phyloP scores from a whole-genome alignment of 2,329 filamentous ascomycete species.

The Ophiostoma piceae region DNA sequence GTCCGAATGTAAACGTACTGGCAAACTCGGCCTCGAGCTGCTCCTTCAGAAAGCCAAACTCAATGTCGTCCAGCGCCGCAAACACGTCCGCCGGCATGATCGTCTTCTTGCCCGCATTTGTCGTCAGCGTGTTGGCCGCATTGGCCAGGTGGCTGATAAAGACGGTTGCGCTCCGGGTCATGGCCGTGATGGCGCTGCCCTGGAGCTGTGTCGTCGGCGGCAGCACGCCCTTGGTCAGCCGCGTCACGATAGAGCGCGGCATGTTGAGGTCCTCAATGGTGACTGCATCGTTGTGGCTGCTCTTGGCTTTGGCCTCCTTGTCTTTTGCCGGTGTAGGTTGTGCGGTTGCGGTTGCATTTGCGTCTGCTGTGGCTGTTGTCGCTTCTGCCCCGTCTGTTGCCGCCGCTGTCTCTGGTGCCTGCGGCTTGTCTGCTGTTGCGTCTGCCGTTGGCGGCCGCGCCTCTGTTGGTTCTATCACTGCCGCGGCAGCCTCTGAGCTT shows the following conservation, averaged over 20 bases:
- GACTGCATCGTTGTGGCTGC: conserved; percentile 35
- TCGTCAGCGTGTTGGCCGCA: conserved; percentile 69
- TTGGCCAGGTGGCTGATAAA: conserved; percentile 76
- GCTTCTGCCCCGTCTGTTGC: neutral
- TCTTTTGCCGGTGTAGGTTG: neutral
- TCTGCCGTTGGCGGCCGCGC: neutral
- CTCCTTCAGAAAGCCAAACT: conserved; percentile 65
- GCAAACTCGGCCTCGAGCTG: conserved; percentile 70
- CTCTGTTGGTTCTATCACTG: conserved; percentile 25
- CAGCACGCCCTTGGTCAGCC: conserved; percentile 72
- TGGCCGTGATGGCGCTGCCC: conserved; percentile 71
- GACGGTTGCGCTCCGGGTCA: conserved; percentile 76
- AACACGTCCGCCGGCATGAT: conserved; percentile 72
- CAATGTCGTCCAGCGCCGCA: conserved; percentile 68
- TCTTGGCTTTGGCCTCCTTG: conserved; percentile 25
- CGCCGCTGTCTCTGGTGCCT: neutral
- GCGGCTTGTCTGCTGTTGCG: neutral
- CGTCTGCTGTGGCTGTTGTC: neutral
- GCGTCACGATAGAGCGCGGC: conserved; percentile 74
- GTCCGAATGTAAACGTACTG: conserved; percentile 47
- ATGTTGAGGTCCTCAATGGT: conserved; percentile 67
- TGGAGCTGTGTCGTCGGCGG: conserved; percentile 79
- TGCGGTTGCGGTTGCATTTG: neutral
- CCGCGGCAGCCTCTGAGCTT: conserved; percentile 22
- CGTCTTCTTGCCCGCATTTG: conserved; percentile 66